Evolutionary conservation across 2,329 filamentous ascomycete species (phyloP), one percentile per base, ranked within the genome.

Genomic region (Ascosphaera aggregata): DNA sequence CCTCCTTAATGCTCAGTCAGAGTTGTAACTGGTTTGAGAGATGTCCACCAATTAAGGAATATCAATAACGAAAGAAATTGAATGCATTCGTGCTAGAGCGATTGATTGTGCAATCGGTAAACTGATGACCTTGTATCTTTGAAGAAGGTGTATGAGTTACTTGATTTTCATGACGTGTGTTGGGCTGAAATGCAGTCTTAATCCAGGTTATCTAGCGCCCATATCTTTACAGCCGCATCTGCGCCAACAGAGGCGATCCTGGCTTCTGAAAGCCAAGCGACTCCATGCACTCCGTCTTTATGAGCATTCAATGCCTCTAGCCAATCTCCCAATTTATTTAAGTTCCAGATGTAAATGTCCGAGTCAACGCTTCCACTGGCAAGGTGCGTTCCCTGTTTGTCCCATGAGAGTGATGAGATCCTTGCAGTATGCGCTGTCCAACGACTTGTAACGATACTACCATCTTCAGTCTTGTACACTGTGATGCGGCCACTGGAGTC

Each of bases 211-310:
- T 67, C 61, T 3, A 81, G 69, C 44, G 61, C 67, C 89, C 89
- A 98, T 38, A 86, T 66, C 66, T 95, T 98, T 37, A 98, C 69
- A 1, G 80, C 76, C 24, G 81, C 86, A 66, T 98, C 89, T 9
- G 76, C 80, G 36, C 89, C 89, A 3, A 73, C 72, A 47, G 77
- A 91, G 8, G 80, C 73, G 38, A 95, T 66, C 59, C 70, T 80
- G 15, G 57, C 57, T 7, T 68, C 71, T 19, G 66, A 67, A 11
- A 80, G 66, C 84, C 86, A 98, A 9, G 69, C 69, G 13, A 95
- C 77, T 13, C 80, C 86, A 47, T 78, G 82, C 15, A 95, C 84
- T 8, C 89, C 89, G 52, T 95, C 89, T 61, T 94, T 94, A 61
- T 98, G 89, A 38, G 86, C 84, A 52, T 93, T 92, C 17, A 73